These are phyloP conservation scores for Boletus rubescentipes DNA, from an alignment of 768 basidiomycete genomes.

Conservation along the genomic window DNA sequence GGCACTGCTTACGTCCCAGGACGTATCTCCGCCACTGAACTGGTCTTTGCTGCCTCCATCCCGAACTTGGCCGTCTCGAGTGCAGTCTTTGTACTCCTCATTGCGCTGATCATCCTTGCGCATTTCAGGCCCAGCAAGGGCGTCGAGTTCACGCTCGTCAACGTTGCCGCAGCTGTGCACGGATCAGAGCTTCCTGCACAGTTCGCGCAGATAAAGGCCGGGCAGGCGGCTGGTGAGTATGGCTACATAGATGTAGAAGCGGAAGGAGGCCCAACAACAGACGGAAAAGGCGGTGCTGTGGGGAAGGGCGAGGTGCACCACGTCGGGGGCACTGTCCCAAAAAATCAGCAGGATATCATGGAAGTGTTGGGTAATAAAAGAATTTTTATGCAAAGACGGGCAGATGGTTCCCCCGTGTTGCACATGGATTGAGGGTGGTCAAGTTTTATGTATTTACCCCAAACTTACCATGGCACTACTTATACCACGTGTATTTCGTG, in stretches of 20 bases:
- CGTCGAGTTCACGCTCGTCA: constrained; percentile 24
- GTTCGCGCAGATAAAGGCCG: constrained; percentile 6
- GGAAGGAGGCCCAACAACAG: background rate
- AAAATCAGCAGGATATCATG: background rate
- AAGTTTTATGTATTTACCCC: too few species aligned
- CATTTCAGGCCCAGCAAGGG: constrained; percentile 26
- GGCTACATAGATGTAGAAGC: background rate
- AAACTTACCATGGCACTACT: too few species aligned
- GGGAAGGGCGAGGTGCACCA: background rate
- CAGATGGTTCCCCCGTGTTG: constrained; percentile 20
- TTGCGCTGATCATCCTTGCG: constrained; percentile 16
- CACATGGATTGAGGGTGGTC: constrained; percentile 12
- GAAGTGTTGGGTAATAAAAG: constrained; percentile 7
- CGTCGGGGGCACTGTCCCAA: background rate
- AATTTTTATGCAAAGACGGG: constrained; percentile 17
- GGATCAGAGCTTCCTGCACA: constrained; percentile 25
- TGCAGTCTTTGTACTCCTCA: constrained; percentile 25
- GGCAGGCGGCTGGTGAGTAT: background rate
- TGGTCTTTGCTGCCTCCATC: constrained; percentile 28
- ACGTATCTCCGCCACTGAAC: constrained; percentile 17
- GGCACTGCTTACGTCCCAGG: constrained; percentile 31
- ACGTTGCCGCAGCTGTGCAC: constrained; percentile 22
- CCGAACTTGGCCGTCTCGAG: constrained; percentile 27
- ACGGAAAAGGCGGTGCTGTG: too few species aligned
- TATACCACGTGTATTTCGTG: too few species aligned